A percentile compares a stretch with the other conserved stretches of the same genome.
Evolutionary conservation across 176 grass and related monocot genomes (phyloP).

Genomic region (Musa beccarii): DNA sequence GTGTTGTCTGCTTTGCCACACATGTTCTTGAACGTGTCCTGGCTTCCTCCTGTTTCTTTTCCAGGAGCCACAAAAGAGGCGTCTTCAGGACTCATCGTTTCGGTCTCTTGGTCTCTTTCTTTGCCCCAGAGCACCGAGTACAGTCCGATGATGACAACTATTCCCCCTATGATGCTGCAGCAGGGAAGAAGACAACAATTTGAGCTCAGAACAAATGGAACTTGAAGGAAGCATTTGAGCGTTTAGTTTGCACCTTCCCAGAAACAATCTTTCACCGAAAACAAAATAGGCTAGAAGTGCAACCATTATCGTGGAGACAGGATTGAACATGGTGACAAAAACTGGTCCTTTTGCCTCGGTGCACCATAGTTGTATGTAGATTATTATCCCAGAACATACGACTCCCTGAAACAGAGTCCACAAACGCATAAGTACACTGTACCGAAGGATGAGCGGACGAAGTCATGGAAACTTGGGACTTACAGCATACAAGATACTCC

Average conservation of each 20-base stretch:
- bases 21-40: not conserved
- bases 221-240: not conserved
- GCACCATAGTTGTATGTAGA: constrained; percentile 87
- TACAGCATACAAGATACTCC: constrained; percentile 62
- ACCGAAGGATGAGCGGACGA: not conserved
- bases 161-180: constrained; percentile 62
- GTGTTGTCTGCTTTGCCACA: not conserved
- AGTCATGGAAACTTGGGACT: not conserved
- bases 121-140: constrained; percentile 87
- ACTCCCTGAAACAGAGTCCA: constrained; percentile 35
- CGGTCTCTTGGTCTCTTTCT: constrained; percentile 41
- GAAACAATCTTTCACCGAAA: constrained; percentile 64
- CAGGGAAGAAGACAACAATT: not conserved
- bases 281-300: constrained; percentile 59
- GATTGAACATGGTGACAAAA: constrained; percentile 97
- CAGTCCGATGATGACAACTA: constrained; percentile 54
- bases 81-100: constrained; percentile 12
- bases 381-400: constrained; percentile 61
- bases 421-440: not conserved
- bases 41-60: constrained; percentile 10
- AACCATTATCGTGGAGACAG: constrained; percentile 67
- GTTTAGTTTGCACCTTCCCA: constrained; percentile 43
- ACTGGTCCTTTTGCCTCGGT: constrained; percentile 82
- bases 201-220: not conserved
- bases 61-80: constrained; percentile 20